Evolutionary conservation across 2,329 filamentous ascomycete genomes (phyloP).

Genomic region (Pseudocercospora musae): DNA sequence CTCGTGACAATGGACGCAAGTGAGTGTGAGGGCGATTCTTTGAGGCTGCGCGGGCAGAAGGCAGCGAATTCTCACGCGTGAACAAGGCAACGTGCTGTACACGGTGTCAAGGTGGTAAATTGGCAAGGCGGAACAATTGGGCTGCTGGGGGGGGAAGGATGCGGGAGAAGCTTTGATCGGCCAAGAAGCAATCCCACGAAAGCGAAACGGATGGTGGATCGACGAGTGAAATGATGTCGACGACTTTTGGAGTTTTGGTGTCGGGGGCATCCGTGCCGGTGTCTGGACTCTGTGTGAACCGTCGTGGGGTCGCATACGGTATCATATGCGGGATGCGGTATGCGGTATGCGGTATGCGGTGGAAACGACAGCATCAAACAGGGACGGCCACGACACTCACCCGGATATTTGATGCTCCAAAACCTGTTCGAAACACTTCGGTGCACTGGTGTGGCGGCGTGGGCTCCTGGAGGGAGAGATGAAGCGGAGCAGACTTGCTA

Average conservation of each 20-base stretch:
- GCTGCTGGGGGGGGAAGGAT: conserved; percentile 2
- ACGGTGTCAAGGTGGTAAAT: too few relatives aligned
- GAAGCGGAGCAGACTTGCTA: not conserved
- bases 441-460: conserved; percentile 1
- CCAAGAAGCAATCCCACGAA: too few relatives aligned
- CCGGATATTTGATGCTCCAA: not conserved
- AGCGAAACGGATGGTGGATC: too few relatives aligned
- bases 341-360: not conserved
- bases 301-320: not conserved
- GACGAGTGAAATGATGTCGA: conserved; percentile 17
- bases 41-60: conserved; percentile 11
- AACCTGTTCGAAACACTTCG: not conserved
- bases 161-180: conserved; percentile 8
- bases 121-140: conserved; percentile 2
- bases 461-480: not conserved
- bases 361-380: not conserved
- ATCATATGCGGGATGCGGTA: too few relatives aligned
- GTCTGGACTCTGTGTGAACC: too few relatives aligned
- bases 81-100: conserved; percentile 8
- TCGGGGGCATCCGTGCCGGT: not conserved
- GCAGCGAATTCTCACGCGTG: conserved; percentile 1
- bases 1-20: conserved; percentile 9
- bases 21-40: conserved; percentile 5
- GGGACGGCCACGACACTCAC: not conserved
- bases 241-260: conserved; percentile 14